Conservation (phyloP, 805 yeast species). For the Diddensiella transvaalensis region DNA sequence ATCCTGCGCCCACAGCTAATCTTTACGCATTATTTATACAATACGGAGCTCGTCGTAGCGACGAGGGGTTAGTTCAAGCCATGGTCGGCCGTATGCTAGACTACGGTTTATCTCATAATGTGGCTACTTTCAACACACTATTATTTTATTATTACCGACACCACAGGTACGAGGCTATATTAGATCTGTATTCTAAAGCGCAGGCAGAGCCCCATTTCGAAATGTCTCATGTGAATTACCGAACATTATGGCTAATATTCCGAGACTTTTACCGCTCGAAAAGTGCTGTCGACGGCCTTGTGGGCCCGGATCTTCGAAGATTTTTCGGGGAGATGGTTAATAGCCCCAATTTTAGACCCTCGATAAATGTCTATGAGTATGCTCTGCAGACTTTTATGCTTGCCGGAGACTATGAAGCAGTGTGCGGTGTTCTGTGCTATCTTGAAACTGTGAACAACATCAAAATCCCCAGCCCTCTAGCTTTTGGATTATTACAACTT, state of each 20-base stretch:
- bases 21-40: constrained; percentile 22
- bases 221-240: constrained; percentile 13
- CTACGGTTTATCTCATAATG: constrained; percentile 11
- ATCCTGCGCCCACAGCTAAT: constrained; percentile 15
- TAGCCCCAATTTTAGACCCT: constrained; percentile 13
- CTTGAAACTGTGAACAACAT: constrained; percentile 17
- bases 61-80: constrained; percentile 7
- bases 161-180: constrained; percentile 10
- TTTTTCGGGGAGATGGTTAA: constrained; percentile 17
- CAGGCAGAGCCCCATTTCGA: neutral
- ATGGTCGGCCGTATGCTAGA: constrained; percentile 16
- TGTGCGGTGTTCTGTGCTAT: constrained; percentile 17
- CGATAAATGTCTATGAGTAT: constrained; percentile 19
- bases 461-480: constrained; percentile 12
- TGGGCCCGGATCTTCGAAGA: constrained; percentile 10
- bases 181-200: constrained; percentile 7
- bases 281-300: neutral
- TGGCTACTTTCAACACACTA: constrained; percentile 17
- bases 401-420: constrained; percentile 15
- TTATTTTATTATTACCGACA: constrained; percentile 19
- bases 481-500: constrained; percentile 17
- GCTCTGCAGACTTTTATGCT: constrained; percentile 20
- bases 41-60: constrained; percentile 19
- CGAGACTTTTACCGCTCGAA: constrained; percentile 11
- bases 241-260: constrained; percentile 17